These are phyloP conservation scores for Xylaria cubensis DNA, from an alignment of 495 filamentous ascomycete species.

Conservation along the genomic window DNA sequence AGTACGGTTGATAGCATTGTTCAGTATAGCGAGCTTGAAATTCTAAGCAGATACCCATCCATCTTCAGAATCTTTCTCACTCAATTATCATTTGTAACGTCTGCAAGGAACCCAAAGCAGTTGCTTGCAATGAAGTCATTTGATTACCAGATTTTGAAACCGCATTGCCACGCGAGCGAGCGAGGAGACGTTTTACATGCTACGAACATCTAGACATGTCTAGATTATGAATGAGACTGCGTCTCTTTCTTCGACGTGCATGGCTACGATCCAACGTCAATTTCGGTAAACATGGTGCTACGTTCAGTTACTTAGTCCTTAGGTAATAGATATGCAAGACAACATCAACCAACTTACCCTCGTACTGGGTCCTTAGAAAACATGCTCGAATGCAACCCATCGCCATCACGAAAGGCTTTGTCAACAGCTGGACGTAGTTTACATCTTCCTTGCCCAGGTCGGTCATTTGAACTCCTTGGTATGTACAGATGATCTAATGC, in stretches of 20 bases:
- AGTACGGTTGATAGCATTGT: neutral
- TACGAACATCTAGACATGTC: neutral
- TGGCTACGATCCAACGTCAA: neutral
- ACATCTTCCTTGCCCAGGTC: neutral
- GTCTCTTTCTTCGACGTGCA: neutral
- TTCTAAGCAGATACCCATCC: conserved; percentile 22
- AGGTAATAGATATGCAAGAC: neutral
- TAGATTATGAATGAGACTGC: neutral
- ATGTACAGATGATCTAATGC: neutral
- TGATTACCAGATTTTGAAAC: neutral
- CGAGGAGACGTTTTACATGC: neutral
- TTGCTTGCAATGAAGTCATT: neutral
- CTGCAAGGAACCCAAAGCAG: neutral
- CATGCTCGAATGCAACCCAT: neutral
- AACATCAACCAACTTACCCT: neutral
- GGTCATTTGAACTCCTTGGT: neutral
- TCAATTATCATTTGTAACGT: neutral
- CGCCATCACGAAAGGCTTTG: neutral
- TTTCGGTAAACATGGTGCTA: neutral
- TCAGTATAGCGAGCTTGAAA: conserved; percentile 3
- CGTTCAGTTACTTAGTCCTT: neutral
- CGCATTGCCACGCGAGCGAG: neutral
- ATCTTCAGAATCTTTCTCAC: neutral
- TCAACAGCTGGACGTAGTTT: neutral
- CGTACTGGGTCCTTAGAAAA: neutral